phyloP scores from a whole-genome alignment of 768 basidiomycete species.

The Russula compacta region DNA sequence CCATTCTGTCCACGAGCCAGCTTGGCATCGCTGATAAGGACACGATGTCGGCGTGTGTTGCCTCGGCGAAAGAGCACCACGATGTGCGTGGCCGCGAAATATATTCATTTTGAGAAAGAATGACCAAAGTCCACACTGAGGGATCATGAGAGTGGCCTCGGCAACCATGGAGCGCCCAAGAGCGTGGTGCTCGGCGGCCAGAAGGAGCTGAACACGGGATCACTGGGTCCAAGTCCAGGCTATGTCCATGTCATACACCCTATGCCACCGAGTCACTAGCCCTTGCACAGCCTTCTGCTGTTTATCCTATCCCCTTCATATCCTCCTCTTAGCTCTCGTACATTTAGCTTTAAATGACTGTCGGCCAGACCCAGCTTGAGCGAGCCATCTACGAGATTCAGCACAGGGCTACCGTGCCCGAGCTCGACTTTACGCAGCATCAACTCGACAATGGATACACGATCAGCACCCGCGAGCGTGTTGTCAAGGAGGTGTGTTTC shows the following conservation, averaged over 20 bases:
- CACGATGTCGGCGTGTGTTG: constrained; percentile 32
- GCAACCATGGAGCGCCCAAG: not conserved
- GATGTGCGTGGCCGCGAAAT: constrained; percentile 12
- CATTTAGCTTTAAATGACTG: not conserved
- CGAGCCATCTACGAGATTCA: constrained; percentile 60
- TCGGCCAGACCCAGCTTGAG: constrained; percentile 41
- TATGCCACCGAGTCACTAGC: not conserved
- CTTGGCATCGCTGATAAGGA: constrained; percentile 37
- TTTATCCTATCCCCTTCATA: not conserved
- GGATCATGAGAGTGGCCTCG: not conserved
- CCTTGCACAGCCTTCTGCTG: not conserved
- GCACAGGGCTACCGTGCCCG: constrained; percentile 40
- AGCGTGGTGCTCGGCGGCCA: not conserved
- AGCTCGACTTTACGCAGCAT: constrained; percentile 88
- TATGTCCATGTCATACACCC: not conserved
- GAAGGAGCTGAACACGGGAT: constrained; percentile 5
- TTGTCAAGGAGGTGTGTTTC: constrained; percentile 81
- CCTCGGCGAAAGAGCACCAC: constrained; percentile 26
- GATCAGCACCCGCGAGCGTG: constrained; percentile 90
- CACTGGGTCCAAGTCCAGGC: not conserved
- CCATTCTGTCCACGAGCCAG: constrained; percentile 45
- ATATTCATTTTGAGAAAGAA: constrained; percentile 12
- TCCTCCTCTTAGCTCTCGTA: not conserved
- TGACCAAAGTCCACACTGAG: not conserved
- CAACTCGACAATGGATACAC: constrained; percentile 85